phyloP scores from a whole-genome alignment of 192 early-diverging fungal species.

The Cetraspora pellucida region DNA sequence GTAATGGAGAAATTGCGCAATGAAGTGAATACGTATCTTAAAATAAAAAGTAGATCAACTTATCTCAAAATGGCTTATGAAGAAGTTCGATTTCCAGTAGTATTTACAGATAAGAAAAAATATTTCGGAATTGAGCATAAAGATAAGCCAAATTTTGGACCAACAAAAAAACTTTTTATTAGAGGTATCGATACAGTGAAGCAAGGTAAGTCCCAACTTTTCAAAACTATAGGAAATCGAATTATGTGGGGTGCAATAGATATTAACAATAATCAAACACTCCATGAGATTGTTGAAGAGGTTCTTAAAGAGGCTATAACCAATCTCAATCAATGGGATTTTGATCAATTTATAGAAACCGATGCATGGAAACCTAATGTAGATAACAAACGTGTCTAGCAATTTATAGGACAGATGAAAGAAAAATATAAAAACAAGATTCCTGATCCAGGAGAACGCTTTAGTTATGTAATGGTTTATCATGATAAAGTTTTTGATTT shows the following conservation, averaged over 20 bases:
- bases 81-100: neutral
- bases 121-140: constrained; percentile 4
- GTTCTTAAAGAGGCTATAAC: neutral
- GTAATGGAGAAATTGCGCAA: constrained; percentile 5
- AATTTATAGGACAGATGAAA: no score
- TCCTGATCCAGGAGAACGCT: neutral
- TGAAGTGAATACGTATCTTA: constrained; percentile 1
- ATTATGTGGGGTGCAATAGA: neutral
- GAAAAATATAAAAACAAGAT: no score
- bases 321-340: neutral
- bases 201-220: neutral
- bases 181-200: constrained; percentile 17
- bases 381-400: neutral
- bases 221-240: neutral
- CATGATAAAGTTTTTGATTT: no score
- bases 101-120: constrained; percentile 17
- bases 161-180: constrained; percentile 11
- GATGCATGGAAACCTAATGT: neutral
- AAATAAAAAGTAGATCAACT: neutral
- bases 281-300: constrained; percentile 8
- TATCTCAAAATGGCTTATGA: constrained; percentile 21
- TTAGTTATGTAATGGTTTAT: constrained; percentile 9
- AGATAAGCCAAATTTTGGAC: neutral
- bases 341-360: neutral
- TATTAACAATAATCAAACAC: neutral